A percentile compares a stretch with the other conserved stretches of the same genome.
phyloP scores from a whole-genome alignment of 768 basidiomycete species.

The Thelephora aurantiotincta region DNA sequence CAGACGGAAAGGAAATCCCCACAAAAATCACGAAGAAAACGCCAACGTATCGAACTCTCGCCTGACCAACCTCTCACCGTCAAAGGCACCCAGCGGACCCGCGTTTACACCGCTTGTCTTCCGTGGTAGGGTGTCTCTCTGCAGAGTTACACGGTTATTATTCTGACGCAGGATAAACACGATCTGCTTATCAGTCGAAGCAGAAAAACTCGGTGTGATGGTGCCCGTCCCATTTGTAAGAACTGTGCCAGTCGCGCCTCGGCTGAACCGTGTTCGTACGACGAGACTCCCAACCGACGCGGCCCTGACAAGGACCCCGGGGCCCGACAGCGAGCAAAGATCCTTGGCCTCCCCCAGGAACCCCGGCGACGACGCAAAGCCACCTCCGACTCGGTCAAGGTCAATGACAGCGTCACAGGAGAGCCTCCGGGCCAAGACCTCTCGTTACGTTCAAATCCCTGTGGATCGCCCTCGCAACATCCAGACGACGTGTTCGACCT shows the following conservation, averaged over 20 bases:
- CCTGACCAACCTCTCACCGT: conserved; percentile 70
- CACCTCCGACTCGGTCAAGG: too few species aligned
- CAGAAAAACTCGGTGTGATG: conserved; percentile 74
- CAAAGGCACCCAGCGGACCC: conserved; percentile 60
- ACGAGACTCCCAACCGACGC: conserved; percentile 58
- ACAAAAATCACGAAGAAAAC: conserved; percentile 14
- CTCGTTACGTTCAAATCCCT: not conserved
- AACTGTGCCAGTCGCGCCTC: conserved; percentile 44
- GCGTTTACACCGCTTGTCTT: conserved; percentile 68
- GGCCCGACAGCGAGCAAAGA: conserved; percentile 48
- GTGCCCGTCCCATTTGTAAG: conserved; percentile 62
- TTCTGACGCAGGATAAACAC: conserved; percentile 1
- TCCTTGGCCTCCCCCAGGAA: not conserved
- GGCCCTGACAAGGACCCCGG: conserved; percentile 75
- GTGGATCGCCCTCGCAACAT: not conserved
- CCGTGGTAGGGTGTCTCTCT: conserved; percentile 38
- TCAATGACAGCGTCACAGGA: not conserved
- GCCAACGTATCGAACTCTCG: conserved; percentile 51
- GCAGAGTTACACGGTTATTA: conserved; percentile 4
- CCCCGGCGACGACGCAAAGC: not conserved
- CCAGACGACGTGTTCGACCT: not conserved
- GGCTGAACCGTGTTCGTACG: conserved; percentile 45
- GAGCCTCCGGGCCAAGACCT: not conserved
- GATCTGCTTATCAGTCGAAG: conserved; percentile 35
- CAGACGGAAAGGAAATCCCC: not conserved